These are phyloP conservation scores for Chrysanthemum lavandulifolium DNA, from an alignment of 129 eudicot genomes.

Conservation along the genomic window DNA sequence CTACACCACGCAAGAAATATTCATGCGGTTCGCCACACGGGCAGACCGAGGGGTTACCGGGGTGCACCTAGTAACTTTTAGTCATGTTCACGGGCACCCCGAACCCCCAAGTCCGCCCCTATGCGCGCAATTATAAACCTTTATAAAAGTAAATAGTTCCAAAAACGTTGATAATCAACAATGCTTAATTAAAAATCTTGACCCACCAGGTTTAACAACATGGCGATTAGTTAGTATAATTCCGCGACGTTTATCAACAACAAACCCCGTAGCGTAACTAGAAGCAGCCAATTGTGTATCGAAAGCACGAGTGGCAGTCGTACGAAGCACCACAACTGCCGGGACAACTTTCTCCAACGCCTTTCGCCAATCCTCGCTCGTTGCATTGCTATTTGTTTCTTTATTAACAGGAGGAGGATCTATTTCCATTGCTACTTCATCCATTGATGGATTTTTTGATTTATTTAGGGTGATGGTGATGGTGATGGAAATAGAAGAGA, in stretches of 20 bases:
- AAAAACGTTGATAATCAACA: no score
- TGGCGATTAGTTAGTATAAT: slow-evolving; percentile 94
- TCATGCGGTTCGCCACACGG: no score
- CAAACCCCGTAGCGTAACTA: slow-evolving; percentile 90
- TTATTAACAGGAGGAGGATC: slow-evolving; percentile 58
- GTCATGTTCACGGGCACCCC: no score
- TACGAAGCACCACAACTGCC: slow-evolving; percentile 92
- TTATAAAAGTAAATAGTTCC: no score
- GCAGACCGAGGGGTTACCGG: no score
- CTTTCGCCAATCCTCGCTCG: slow-evolving; percentile 90
- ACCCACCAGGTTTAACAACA: slow-evolving; percentile 85
- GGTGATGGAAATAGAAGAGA: no score
- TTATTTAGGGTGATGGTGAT: no score
- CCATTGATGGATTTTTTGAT: slow-evolving; percentile 26
- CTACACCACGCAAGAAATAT: no score
- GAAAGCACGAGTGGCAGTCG: slow-evolving; percentile 85
- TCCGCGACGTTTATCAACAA: slow-evolving; percentile 85
- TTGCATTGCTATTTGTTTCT: slow-evolving; percentile 43
- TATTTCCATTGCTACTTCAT: slow-evolving; percentile 71
- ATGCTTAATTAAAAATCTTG: no score
- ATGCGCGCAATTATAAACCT: no score
- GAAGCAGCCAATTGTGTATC: slow-evolving; percentile 90
- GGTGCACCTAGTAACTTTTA: no score
- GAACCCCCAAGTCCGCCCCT: no score
- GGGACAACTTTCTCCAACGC: slow-evolving; percentile 86